Base-by-base conservation (phyloP, 306 rosid species). In the Dalbergia oliveri region DNA sequence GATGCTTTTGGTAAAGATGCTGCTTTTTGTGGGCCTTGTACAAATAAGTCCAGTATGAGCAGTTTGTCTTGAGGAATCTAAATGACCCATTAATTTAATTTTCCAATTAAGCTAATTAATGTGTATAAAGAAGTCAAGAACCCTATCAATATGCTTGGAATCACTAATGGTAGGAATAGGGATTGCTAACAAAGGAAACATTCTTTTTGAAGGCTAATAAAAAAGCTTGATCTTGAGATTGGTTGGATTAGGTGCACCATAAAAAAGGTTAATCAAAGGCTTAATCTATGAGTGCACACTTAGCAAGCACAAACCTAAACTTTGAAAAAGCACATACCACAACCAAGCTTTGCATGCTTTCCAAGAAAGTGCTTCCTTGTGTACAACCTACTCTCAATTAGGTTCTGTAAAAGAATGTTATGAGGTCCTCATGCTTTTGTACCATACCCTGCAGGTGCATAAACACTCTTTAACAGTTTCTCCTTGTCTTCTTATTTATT, bases 381-480 rank as follows among this genome's bases (percentile, higher is more conserved):
- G 89, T 60, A 67, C 83, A 53, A 86, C 85, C 85, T 86, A 86
- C 83, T 68, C 79, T 34, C 6, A 35, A 66, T 68, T 81, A 72
- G 50, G 12, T 56, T 66, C 35, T 53, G 45, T 31, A 35, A 73
- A 83, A 66, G 23, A 64, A 71, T 43, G 67, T 72, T 41, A 47
- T 60, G 53, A 67, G 50, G 50, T 63, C 70, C 33, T 79, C 85
- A 84, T 76, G 84, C 79, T 76, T 34, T 65, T 76, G 64, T 79
- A 75, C 73, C 81, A 45, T 72, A 12, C 35, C 13, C 9, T 66
- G 9, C 77, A 68, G 8, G 7, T 37, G 14, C 77, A 6, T 9
- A 67, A 75, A 47, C 47, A 61, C 61, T 49, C 67, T 44, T 67
- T 2, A 68, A 47, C 62, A 39, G 1, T 54, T 64, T 53, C 49